These are phyloP conservation scores for Aspergillus udagawae DNA, from an alignment of 2,329 filamentous ascomycete genomes.

Conservation along the genomic window DNA sequence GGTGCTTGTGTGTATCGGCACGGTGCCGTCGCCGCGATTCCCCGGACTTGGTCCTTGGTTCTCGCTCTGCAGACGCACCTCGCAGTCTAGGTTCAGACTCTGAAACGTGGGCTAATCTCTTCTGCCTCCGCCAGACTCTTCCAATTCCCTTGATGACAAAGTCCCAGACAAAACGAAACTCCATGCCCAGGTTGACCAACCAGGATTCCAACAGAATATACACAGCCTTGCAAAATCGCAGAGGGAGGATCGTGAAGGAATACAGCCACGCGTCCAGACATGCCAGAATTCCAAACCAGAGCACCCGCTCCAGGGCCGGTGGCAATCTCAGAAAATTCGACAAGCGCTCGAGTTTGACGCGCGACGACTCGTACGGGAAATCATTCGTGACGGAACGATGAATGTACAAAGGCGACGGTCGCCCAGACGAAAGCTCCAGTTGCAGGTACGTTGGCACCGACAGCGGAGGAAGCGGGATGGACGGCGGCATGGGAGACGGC, in stretches of 20 bases:
- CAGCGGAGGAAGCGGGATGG: slow-evolving; percentile 58
- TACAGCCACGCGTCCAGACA: slow-evolving; percentile 96
- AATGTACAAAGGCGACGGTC: slow-evolving; percentile 61
- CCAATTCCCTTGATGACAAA: slow-evolving; percentile 79
- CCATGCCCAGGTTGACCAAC: slow-evolving; percentile 66
- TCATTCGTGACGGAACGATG: slow-evolving; percentile 55
- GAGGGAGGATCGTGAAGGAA: slow-evolving; percentile 89
- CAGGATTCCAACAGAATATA: slow-evolving; percentile 76
- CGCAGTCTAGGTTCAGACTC: slow-evolving; percentile 20
- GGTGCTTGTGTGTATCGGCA: slow-evolving; percentile 27
- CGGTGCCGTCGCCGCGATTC: slow-evolving; percentile 26
- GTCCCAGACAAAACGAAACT: slow-evolving; percentile 65
- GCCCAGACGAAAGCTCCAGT: slow-evolving; percentile 58
- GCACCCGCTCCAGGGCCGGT: slow-evolving; percentile 73
- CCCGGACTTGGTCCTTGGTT: slow-evolving; percentile 13
- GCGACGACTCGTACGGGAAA: slow-evolving; percentile 84
- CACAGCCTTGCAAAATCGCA: slow-evolving; percentile 79
- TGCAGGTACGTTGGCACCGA: slow-evolving; percentile 65
- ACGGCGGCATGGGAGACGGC: slow-evolving; percentile 47
- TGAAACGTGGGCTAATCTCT: slow-evolving; percentile 16
- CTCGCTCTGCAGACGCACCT: slow-evolving; percentile 17
- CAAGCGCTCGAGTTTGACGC: slow-evolving; percentile 85
- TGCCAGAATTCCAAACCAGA: slow-evolving; percentile 83
- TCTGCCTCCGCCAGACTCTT: slow-evolving; percentile 66
- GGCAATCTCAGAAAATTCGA: slow-evolving; percentile 84